A percentile compares a stretch with the other conserved stretches of the same genome.
These are phyloP conservation scores for Pseudomassariella vexata DNA, from an alignment of 2,329 filamentous ascomycete genomes.

Conservation along the genomic window DNA sequence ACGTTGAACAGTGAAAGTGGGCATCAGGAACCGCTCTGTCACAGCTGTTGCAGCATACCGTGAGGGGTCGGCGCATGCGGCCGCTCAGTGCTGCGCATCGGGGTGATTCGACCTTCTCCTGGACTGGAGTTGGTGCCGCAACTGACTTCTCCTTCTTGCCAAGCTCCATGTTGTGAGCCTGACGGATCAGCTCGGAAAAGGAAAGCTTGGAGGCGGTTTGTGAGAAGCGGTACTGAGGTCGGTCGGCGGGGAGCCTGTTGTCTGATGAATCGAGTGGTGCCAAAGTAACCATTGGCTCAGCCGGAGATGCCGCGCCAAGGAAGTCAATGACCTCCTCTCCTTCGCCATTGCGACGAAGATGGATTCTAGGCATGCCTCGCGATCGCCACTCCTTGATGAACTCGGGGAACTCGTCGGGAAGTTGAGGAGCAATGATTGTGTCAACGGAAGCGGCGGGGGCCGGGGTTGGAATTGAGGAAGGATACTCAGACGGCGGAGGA, in stretches of 20 bases:
- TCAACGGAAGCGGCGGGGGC: conserved; percentile 10
- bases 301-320: conserved; percentile 8
- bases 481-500: background rate
- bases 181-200: conserved; percentile 9
- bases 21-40: conserved; percentile 69
- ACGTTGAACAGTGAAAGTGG: conserved; percentile 93
- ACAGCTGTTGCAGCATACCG: conserved; percentile 93
- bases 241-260: conserved; percentile 1
- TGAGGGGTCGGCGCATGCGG: conserved; percentile 46
- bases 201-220: conserved; percentile 7
- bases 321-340: conserved; percentile 22
- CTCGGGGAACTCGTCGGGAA: conserved; percentile 16
- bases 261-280: conserved; percentile 8
- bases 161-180: conserved; percentile 6
- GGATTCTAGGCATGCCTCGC: conserved; percentile 20
- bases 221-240: conserved; percentile 9
- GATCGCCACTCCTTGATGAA: conserved; percentile 21
- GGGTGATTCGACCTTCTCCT: background rate
- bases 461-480: conserved; percentile 2
- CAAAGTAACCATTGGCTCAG: conserved; percentile 10
- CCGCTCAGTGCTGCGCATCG: conserved; percentile 3
- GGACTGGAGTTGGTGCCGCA: background rate
- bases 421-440: conserved; percentile 18
- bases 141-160: conserved; percentile 3
- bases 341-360: conserved; percentile 16